These are phyloP conservation scores for Breviolum minutum DNA, from an alignment of 73 alveolate species.

Conservation along the genomic window DNA sequence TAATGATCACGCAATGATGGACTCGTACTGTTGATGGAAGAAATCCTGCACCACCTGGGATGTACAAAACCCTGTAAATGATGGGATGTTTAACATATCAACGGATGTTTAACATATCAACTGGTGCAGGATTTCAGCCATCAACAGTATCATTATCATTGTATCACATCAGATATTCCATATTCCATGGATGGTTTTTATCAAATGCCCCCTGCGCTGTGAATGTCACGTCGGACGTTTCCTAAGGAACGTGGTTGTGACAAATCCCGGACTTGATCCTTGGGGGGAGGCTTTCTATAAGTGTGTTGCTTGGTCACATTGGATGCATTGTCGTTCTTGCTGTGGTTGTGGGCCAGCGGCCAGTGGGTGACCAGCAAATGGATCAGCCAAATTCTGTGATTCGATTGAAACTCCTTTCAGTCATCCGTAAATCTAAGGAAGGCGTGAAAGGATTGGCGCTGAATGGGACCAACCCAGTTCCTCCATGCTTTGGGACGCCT, in stretches of 20 bases:
- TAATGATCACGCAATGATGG: too few relatives aligned
- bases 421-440: slow-evolving; percentile 5
- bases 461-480: slow-evolving; percentile 47
- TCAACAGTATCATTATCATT: too few relatives aligned
- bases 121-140: too few relatives aligned
- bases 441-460: slow-evolving; percentile 56
- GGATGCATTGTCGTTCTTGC: background rate
- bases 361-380: background rate
- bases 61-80: too few relatives aligned
- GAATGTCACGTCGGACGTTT: too few relatives aligned
- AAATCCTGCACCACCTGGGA: too few relatives aligned
- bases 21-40: too few relatives aligned
- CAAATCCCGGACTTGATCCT: slow-evolving; percentile 42
- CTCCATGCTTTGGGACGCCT: slow-evolving; percentile 21
- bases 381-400: background rate
- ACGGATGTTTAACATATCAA: too few relatives aligned
- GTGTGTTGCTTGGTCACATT: slow-evolving; percentile 32
- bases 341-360: background rate
- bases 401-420: too few relatives aligned
- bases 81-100: too few relatives aligned
- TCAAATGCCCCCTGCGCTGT: background rate
- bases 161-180: too few relatives aligned
- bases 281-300: slow-evolving; percentile 61
- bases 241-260: slow-evolving; percentile 48
- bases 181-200: too few relatives aligned